phyloP scores from a whole-genome alignment of 2,329 filamentous ascomycete species.

The Diplodia seriata region DNA sequence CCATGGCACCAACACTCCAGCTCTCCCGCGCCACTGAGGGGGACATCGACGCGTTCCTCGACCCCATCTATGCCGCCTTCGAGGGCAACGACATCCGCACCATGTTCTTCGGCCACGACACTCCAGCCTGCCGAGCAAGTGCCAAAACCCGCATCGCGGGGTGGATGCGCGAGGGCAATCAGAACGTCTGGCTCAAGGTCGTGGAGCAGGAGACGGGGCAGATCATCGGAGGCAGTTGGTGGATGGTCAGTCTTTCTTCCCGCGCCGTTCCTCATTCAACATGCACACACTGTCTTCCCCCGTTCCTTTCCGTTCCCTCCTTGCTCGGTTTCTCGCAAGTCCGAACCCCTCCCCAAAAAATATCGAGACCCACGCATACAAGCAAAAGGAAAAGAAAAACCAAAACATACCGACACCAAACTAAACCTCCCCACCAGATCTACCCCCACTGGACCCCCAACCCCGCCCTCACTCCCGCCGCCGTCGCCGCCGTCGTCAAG shows the following conservation, averaged over 20 bases:
- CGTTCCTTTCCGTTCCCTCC: not conserved
- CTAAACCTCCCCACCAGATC: not conserved
- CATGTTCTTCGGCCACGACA: slow-evolving; percentile 27
- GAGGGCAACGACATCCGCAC: slow-evolving; percentile 23
- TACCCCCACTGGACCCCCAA: slow-evolving; percentile 24
- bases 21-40: slow-evolving; percentile 24
- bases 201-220: slow-evolving; percentile 5
- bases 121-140: not conserved
- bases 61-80: slow-evolving; percentile 17
- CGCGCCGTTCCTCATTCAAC: not conserved
- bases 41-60: slow-evolving; percentile 10
- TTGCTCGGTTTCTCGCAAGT: not conserved
- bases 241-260: slow-evolving; percentile 14
- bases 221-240: not conserved
- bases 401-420: not conserved
- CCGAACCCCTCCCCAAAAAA: not conserved
- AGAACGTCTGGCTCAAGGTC: slow-evolving; percentile 23
- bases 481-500: not conserved
- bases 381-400: not conserved
- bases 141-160: not conserved
- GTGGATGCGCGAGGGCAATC: not conserved
- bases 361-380: not conserved
- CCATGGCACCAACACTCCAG: not conserved
- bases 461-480: not conserved
- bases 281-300: not conserved